Evolutionary conservation across 75 land plant species (phyloP).

Genomic region (Pinus albicaulis): DNA sequence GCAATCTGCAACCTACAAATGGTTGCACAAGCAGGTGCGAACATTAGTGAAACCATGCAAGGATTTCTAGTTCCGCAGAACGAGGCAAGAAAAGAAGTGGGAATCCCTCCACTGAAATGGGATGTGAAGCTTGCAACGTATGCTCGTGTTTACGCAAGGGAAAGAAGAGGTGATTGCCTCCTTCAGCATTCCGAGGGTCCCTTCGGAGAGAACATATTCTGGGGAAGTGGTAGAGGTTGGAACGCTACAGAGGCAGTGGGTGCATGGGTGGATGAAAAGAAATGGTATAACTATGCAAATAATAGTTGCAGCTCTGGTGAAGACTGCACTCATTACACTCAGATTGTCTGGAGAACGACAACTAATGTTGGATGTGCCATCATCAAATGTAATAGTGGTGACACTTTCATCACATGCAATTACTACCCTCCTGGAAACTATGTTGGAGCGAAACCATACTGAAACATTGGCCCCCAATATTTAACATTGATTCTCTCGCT

Average conservation of each 20-base stretch:
- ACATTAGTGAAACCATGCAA: too few species aligned
- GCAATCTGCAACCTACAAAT: too few species aligned
- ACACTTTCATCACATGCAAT: conserved; percentile 27
- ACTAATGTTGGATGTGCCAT: conserved; percentile 22
- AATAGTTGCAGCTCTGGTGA: conserved; percentile 29
- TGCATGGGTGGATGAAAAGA: conserved; percentile 19
- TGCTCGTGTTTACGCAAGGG: conserved; percentile 19
- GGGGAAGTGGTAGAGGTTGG: conserved; percentile 15
- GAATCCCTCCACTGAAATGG: conserved; percentile 19
- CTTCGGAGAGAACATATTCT: conserved; percentile 29
- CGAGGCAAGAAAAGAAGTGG: conserved; percentile 14
- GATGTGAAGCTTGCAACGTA: conserved; percentile 11
- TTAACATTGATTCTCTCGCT: too few species aligned
- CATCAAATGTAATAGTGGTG: conserved; percentile 18
- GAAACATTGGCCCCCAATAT: too few species aligned
- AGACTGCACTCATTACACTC: too few species aligned
- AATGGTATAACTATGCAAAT: conserved; percentile 14
- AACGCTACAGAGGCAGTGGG: conserved; percentile 14
- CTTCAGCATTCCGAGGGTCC: conserved; percentile 29
- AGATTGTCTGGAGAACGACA: conserved; percentile 26
- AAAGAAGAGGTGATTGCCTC: conserved; percentile 8
- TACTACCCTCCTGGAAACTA: conserved; percentile 32
- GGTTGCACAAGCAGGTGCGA: too few species aligned
- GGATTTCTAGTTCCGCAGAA: conserved; percentile 17
- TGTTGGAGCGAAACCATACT: conserved; percentile 23